phyloP scores from a whole-genome alignment of 2,329 filamentous ascomycete genomes.

The Diaporthe sp. region DNA sequence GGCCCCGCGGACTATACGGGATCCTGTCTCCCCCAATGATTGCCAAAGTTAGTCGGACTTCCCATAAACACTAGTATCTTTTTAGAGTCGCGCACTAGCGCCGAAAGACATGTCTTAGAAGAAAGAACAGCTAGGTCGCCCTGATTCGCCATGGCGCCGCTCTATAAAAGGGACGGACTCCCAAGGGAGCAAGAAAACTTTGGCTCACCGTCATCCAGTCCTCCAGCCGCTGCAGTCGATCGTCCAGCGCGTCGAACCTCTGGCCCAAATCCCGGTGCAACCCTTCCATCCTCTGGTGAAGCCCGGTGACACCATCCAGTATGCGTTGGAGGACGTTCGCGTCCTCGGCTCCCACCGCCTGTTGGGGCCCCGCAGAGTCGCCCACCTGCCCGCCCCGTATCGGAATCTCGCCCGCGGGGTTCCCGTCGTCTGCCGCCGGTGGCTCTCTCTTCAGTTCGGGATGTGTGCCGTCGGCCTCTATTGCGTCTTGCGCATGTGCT shows the following conservation, averaged over 20 bases:
- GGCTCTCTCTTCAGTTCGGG: conserved; percentile 27
- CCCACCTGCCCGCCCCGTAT: conserved; percentile 30
- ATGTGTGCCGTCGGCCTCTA: not conserved
- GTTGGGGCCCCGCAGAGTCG: conserved; percentile 6
- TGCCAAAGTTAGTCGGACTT: conserved; percentile 5
- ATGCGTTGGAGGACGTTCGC: conserved; percentile 35
- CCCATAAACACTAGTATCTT: conserved; percentile 2
- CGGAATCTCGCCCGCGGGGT: conserved; percentile 25
- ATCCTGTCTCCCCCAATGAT: conserved; percentile 11
- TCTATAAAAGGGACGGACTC: not conserved
- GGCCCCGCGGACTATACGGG: conserved; percentile 8
- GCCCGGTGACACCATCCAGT: conserved; percentile 33
- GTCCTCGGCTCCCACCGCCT: conserved; percentile 4
- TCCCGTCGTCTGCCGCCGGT: conserved; percentile 2
- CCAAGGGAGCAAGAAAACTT: not conserved
- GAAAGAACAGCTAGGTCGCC: conserved; percentile 1
- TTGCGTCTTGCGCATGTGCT: conserved; percentile 2
- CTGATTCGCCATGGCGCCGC: conserved; percentile 5
- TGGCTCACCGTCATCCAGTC: conserved; percentile 35
- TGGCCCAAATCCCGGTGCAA: conserved; percentile 36
- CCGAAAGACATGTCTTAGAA: conserved; percentile 28
- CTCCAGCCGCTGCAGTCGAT: conserved; percentile 39
- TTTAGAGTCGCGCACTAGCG: conserved; percentile 30
- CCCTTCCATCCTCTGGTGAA: conserved; percentile 37
- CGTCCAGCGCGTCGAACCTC: conserved; percentile 38